These are phyloP conservation scores for Emmonsiellopsis sp. DNA, from an alignment of 2,329 filamentous ascomycete genomes.

Conservation along the genomic window DNA sequence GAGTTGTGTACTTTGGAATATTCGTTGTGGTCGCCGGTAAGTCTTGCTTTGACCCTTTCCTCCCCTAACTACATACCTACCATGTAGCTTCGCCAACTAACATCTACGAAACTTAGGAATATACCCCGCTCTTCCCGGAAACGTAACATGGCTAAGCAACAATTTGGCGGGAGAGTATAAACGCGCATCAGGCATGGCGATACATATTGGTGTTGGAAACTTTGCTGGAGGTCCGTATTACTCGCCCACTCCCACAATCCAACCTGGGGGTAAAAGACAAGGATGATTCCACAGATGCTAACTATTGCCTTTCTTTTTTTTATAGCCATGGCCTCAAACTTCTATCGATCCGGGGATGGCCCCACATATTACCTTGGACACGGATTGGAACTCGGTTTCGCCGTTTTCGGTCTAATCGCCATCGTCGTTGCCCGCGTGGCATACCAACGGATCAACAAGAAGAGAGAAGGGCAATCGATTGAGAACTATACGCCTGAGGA, in stretches of 20 bases:
- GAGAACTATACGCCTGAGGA: constrained; percentile 39
- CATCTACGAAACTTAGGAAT: constrained; percentile 21
- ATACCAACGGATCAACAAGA: constrained; percentile 52
- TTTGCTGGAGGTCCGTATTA: constrained; percentile 24
- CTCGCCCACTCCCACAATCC: not conserved
- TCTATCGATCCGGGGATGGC: constrained; percentile 48
- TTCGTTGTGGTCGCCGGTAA: constrained; percentile 38
- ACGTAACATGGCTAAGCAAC: constrained; percentile 49
- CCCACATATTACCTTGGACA: constrained; percentile 45
- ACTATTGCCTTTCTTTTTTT: not conserved
- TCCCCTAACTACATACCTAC: constrained; percentile 1
- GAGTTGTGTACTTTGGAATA: constrained; percentile 39
- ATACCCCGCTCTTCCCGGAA: constrained; percentile 37
- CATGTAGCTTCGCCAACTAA: not conserved
- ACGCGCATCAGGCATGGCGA: constrained; percentile 53
- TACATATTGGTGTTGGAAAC: constrained; percentile 55
- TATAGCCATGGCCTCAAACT: constrained; percentile 60
- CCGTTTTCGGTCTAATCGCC: constrained; percentile 37
- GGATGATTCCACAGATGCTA: not conserved
- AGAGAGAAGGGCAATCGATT: constrained; percentile 39
- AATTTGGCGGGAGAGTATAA: constrained; percentile 49
- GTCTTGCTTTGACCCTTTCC: constrained; percentile 2
- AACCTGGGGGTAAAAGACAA: not conserved
- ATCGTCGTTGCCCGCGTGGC: constrained; percentile 36
- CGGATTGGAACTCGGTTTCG: constrained; percentile 42